Percentiles rank a stretch among this genome's conserved stretches.
Conservation (phyloP, 1,284 basidiomycete species). For the Cryptococcus floricola region DNA sequence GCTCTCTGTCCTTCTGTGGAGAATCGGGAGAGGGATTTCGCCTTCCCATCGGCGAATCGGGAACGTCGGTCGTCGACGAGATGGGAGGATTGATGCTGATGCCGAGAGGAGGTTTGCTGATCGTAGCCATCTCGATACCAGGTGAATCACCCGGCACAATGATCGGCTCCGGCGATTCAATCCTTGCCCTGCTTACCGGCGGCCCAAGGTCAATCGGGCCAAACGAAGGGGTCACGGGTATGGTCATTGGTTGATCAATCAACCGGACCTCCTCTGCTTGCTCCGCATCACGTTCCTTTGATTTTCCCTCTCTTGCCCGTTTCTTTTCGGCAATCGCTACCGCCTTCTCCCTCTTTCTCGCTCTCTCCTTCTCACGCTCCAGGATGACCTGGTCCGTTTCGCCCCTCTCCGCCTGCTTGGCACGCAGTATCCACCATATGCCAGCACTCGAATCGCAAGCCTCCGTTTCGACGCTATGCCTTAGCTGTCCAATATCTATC, state of each 20-base stretch:
- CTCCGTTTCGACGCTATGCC: slow-evolving; percentile 83
- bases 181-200: slow-evolving; percentile 5
- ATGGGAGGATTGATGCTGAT: not conserved
- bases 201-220: slow-evolving; percentile 19
- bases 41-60: no score
- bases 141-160: not conserved
- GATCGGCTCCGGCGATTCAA: slow-evolving; percentile 7
- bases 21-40: not conserved
- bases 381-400: slow-evolving; percentile 41
- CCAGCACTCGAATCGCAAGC: slow-evolving; percentile 91
- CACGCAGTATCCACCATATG: slow-evolving; percentile 93
- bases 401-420: slow-evolving; percentile 56
- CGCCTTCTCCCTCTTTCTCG: slow-evolving; percentile 25
- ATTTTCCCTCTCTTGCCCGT: slow-evolving; percentile 25
- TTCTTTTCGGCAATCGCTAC: slow-evolving; percentile 18
- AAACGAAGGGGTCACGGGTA: slow-evolving; percentile 11
- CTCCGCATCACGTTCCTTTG: slow-evolving; percentile 20
- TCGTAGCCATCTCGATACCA: not conserved
- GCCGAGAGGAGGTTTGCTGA: not conserved
- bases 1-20: slow-evolving; percentile 19
- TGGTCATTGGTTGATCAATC: slow-evolving; percentile 3
- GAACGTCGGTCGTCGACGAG: not conserved
- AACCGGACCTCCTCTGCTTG: slow-evolving; percentile 1
- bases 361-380: slow-evolving; percentile 25
- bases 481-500: slow-evolving; percentile 89